Evolutionary conservation across 805 yeast species (phyloP).

Genomic region (Myxozyma neotropica): DNA sequence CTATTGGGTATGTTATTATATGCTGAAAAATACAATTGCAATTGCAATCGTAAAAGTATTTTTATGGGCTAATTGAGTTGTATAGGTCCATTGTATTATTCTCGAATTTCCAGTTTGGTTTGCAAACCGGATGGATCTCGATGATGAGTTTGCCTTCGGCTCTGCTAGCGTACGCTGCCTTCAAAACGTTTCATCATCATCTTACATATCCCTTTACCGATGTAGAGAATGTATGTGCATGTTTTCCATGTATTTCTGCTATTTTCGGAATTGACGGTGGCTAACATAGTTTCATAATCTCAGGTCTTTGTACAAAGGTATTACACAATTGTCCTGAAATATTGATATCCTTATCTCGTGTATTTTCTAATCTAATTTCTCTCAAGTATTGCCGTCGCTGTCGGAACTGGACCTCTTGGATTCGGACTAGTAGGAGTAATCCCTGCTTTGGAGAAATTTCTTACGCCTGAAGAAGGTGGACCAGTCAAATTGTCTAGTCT

Average conservation of each 20-base stretch:
- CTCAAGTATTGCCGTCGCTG: conserved; percentile 95
- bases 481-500: conserved; percentile 46
- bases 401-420: conserved; percentile 95
- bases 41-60: no score
- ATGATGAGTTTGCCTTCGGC: conserved; percentile 99
- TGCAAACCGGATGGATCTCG: conserved; percentile 98
- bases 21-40: no score
- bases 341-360: no score
- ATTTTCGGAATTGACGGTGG: no score
- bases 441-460: conserved; percentile 91
- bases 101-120: conserved; percentile 93
- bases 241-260: not conserved
- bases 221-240: conserved; percentile 78
- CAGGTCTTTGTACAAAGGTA: conserved; percentile 37
- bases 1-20: conserved; percentile 57
- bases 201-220: conserved; percentile 60
- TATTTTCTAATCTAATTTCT: no score
- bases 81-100: conserved; percentile 66
- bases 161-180: conserved; percentile 78
- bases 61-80: not conserved
- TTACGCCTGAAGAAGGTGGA: conserved; percentile 75
- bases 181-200: conserved; percentile 54
- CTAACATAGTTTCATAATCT: no score
- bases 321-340: no score
- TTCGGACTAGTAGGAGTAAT: conserved; percentile 94